Conservation (phyloP, 495 filamentous ascomycete genomes). For the Neurospora sp. region DNA sequence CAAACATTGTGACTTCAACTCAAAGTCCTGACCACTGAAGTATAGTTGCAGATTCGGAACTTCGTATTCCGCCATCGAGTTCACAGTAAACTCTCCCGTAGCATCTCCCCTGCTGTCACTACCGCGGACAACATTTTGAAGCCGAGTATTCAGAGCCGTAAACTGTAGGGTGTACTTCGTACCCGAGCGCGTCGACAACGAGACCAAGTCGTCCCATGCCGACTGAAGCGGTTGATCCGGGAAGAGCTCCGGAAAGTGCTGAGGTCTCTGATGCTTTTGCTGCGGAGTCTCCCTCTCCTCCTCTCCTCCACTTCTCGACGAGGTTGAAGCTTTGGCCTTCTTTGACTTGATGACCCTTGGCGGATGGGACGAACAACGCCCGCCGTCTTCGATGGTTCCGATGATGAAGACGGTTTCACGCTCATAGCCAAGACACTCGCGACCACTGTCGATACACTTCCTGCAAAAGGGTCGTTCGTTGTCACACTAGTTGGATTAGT, state of each 20-base stretch:
- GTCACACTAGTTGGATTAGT: conserved; percentile 32
- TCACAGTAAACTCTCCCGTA: conserved; percentile 3
- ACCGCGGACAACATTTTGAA: conserved; percentile 10
- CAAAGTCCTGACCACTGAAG: conserved; percentile 24
- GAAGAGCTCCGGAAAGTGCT: conserved; percentile 9
- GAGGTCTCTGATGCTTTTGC: background rate
- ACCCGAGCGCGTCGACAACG: conserved; percentile 13
- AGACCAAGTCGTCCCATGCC: conserved; percentile 33
- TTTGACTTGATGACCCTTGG: conserved; percentile 29
- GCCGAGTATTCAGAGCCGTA: conserved; percentile 24
- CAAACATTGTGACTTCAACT: conserved; percentile 25
- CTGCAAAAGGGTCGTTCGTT: conserved; percentile 53
- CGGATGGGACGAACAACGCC: conserved; percentile 37
- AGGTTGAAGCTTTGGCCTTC: conserved; percentile 12
- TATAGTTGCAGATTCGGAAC: conserved; percentile 20
- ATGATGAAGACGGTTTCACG: conserved; percentile 42
- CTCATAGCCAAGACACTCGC: conserved; percentile 54
- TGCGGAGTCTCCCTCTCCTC: background rate
- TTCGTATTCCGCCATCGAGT: conserved; percentile 18
- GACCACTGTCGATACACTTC: conserved; percentile 53
- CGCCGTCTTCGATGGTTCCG: conserved; percentile 32
- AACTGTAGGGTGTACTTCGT: conserved; percentile 25
- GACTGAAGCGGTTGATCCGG: conserved; percentile 27
- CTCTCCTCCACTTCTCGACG: conserved; percentile 2
- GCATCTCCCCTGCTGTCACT: conserved; percentile 10